These are phyloP conservation scores for Dalbergia cultrata DNA, from an alignment of 306 rosid genomes.

Conservation along the genomic window DNA sequence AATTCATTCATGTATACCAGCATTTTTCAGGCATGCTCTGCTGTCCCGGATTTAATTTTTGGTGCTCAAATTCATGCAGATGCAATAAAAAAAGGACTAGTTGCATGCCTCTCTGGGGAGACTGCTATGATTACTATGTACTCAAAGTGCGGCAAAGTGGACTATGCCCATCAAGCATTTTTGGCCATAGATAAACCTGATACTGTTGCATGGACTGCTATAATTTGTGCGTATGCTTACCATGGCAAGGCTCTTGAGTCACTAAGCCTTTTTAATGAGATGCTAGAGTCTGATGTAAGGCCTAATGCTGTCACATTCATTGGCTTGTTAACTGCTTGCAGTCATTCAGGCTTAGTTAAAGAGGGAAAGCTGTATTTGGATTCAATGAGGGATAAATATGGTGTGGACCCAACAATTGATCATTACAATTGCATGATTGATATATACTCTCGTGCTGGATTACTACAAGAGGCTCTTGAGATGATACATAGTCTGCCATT, in stretches of 20 bases:
- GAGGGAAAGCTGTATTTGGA: conserved; percentile 63
- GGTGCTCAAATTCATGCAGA: conserved; percentile 71
- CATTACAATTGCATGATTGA: conserved; percentile 73
- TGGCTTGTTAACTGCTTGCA: conserved; percentile 67
- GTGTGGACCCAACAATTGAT: conserved; percentile 60
- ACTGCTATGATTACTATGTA: conserved; percentile 77
- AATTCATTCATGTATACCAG: conserved; percentile 65
- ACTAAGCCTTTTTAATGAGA: conserved; percentile 53
- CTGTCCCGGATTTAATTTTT: conserved; percentile 55
- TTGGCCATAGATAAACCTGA: conserved; percentile 63
- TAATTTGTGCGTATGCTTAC: conserved; percentile 64
- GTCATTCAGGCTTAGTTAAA: conserved; percentile 65
- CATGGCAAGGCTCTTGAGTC: conserved; percentile 70
- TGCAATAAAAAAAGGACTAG: conserved; percentile 65
- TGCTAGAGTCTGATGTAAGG: conserved; percentile 58
- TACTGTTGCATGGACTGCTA: conserved; percentile 69
- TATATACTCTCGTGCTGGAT: conserved; percentile 67
- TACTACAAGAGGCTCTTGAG: conserved; percentile 58
- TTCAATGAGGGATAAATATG: conserved; percentile 53
- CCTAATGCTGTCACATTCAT: conserved; percentile 68
- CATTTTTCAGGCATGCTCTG: conserved; percentile 71
- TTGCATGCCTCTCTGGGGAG: conserved; percentile 58
- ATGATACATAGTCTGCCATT: conserved; percentile 58
- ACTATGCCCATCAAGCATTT: conserved; percentile 63
- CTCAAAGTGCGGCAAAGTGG: conserved; percentile 70